Evolutionary conservation across 1,284 basidiomycete species (phyloP).

Genomic region (Neotropicomus parvogracilis): DNA sequence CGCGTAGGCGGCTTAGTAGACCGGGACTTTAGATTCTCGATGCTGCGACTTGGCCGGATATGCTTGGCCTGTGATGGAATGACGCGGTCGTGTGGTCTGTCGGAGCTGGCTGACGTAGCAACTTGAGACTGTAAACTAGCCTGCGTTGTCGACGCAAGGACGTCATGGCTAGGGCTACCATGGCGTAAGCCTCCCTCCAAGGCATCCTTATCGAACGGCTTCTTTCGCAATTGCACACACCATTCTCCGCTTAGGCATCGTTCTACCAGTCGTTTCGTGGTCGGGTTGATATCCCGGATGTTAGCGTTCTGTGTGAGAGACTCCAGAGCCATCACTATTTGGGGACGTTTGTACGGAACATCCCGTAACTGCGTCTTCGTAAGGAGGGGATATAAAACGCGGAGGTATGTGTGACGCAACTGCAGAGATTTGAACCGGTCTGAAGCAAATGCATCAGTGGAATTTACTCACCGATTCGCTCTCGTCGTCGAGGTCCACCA

Average conservation of each 20-base stretch:
- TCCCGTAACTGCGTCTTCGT: conserved; percentile 89
- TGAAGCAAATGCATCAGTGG: not conserved
- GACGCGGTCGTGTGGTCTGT: conserved; percentile 26
- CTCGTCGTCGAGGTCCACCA: conserved; percentile 89
- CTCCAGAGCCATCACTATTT: conserved; percentile 83
- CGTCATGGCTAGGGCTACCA: conserved; percentile 43
- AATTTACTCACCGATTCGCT: conserved; percentile 75
- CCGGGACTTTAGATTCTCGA: conserved; percentile 43
- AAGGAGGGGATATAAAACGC: conserved; percentile 92
- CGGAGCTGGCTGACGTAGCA: conserved; percentile 29
- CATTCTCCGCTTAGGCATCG: conserved; percentile 86
- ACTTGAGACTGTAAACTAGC: conserved; percentile 20
- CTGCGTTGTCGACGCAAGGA: conserved; percentile 36
- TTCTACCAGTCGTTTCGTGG: conserved; percentile 89
- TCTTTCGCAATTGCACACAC: conserved; percentile 66
- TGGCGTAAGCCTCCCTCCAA: conserved; percentile 29
- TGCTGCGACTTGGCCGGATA: conserved; percentile 60
- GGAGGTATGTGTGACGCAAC: conserved; percentile 95
- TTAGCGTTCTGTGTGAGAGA: conserved; percentile 71
- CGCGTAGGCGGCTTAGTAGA: conserved; percentile 28
- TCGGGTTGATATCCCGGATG: conserved; percentile 80
- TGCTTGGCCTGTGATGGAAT: conserved; percentile 32
- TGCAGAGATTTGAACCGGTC: conserved; percentile 32
- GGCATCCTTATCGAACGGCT: conserved; percentile 30
- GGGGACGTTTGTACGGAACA: conserved; percentile 87